Evolutionary conservation across 345 rosid species (phyloP).

Genomic region (Xanthoceras sorbifolium): DNA sequence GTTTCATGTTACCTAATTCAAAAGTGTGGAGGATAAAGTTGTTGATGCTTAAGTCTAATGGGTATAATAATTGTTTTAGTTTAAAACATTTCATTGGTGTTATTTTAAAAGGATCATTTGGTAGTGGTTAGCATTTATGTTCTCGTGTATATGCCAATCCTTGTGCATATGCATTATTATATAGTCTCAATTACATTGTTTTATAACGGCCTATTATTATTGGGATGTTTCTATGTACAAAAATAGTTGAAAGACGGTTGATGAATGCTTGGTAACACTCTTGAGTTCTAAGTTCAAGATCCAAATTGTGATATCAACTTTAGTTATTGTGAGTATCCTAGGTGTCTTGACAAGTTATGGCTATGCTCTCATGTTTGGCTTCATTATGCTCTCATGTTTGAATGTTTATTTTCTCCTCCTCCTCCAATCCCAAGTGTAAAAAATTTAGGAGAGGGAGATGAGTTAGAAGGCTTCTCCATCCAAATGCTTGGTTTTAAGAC

Average conservation of each 20-base stretch:
- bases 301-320: neutral
- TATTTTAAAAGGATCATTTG: too few species aligned
- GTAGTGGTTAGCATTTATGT: neutral
- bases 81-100: neutral
- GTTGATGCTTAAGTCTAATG: constrained; percentile 51
- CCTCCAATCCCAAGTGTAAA: neutral
- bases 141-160: neutral
- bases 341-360: neutral
- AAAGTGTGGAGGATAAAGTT: constrained; percentile 55
- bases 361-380: neutral
- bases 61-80: constrained; percentile 7
- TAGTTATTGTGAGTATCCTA: too few species aligned
- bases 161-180: neutral
- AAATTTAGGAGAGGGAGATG: neutral
- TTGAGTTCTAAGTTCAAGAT: neutral
- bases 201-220: neutral
- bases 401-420: neutral
- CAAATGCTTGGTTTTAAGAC: neutral
- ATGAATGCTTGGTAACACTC: neutral
- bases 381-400: neutral
- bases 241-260: neutral
- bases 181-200: neutral
- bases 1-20: too few species aligned
- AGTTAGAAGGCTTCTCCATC: neutral
- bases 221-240: neutral